Percentiles rank a stretch among this genome's conserved stretches.
Evolutionary conservation across 2,329 filamentous ascomycete species (phyloP).

Genomic region (Xylariaceae sp.): DNA sequence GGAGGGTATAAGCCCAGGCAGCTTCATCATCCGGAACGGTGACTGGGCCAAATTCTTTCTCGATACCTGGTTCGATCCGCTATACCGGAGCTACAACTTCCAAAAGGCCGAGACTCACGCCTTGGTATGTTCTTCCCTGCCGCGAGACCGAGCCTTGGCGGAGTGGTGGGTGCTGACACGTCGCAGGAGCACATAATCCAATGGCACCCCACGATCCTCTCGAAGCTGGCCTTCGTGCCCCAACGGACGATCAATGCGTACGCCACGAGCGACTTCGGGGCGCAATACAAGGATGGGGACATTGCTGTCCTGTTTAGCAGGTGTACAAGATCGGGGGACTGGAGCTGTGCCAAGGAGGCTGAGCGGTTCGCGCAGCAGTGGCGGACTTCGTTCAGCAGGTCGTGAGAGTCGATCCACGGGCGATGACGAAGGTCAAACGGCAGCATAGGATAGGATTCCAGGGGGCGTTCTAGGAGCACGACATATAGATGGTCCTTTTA

Average conservation of each 20-base stretch:
- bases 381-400: constrained; percentile 32
- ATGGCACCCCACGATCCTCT: constrained; percentile 94
- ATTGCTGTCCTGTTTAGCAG: constrained; percentile 72
- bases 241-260: constrained; percentile 81
- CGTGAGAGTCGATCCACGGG: too few relatives aligned
- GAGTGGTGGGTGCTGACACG: constrained; percentile 19
- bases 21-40: constrained; percentile 72
- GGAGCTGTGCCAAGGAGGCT: constrained; percentile 67
- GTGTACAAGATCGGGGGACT: constrained; percentile 49
- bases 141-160: too few relatives aligned
- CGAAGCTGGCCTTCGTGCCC: constrained; percentile 82
- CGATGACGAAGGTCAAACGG: too few relatives aligned
- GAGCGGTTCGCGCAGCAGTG: constrained; percentile 41
- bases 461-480: too few relatives aligned
- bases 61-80: constrained; percentile 91
- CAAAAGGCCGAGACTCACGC: constrained; percentile 91
- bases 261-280: constrained; percentile 46
- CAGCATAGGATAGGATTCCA: too few relatives aligned
- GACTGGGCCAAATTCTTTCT: constrained; percentile 91
- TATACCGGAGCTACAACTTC: constrained; percentile 93
- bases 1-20: constrained; percentile 67
- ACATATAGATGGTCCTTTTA: too few relatives aligned
- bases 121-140: constrained; percentile 52
- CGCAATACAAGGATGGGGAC: constrained; percentile 73
- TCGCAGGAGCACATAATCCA: constrained; percentile 75